These are phyloP conservation scores for Arthrobotrys conoides DNA, from an alignment of 2,329 filamentous ascomycete species.

Conservation along the genomic window DNA sequence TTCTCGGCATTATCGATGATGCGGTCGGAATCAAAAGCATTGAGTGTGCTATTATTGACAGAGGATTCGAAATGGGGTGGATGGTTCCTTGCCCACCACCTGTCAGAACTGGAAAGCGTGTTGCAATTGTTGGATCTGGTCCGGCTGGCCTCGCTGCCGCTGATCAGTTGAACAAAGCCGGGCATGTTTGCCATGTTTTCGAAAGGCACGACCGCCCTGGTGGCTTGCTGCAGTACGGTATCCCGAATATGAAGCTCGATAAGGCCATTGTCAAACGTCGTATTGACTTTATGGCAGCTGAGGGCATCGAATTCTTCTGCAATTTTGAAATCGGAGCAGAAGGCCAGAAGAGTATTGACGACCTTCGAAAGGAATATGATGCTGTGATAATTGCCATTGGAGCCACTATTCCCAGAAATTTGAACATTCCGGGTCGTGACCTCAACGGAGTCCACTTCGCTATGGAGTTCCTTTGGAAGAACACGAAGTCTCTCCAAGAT, in stretches of 20 bases:
- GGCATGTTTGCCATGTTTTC: conserved; percentile 89
- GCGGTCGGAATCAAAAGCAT: conserved; percentile 99
- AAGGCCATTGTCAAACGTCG: conserved; percentile 96
- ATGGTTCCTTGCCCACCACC: conserved; percentile 87
- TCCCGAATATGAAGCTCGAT: conserved; percentile 99
- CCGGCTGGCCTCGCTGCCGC: conserved; percentile 90
- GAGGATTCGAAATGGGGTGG: conserved; percentile 98
- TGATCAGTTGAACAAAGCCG: conserved; percentile 93
- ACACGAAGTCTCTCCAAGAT: conserved; percentile 97
- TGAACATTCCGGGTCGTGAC: conserved; percentile 89
- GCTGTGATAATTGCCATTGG: conserved; percentile 93
- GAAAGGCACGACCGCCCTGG: conserved; percentile 92
- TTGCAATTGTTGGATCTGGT: conserved; percentile 92
- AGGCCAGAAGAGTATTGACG: conserved; percentile 70
- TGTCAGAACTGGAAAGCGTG: conserved; percentile 85
- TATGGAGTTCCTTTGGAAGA: conserved; percentile 96
- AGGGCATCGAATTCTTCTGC: conserved; percentile 87
- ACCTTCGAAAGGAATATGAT: conserved; percentile 80
- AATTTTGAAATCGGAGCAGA: conserved; percentile 83
- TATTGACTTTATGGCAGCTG: conserved; percentile 92
- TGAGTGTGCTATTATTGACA: conserved; percentile 97
- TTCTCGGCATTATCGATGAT: conserved; percentile 95
- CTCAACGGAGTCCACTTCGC: conserved; percentile 93
- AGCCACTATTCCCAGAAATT: conserved; percentile 90
- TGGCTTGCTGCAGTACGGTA: conserved; percentile 91